Conservation (phyloP, 2,329 filamentous ascomycete genomes). For the Fusarium pseudoanthophilum region DNA sequence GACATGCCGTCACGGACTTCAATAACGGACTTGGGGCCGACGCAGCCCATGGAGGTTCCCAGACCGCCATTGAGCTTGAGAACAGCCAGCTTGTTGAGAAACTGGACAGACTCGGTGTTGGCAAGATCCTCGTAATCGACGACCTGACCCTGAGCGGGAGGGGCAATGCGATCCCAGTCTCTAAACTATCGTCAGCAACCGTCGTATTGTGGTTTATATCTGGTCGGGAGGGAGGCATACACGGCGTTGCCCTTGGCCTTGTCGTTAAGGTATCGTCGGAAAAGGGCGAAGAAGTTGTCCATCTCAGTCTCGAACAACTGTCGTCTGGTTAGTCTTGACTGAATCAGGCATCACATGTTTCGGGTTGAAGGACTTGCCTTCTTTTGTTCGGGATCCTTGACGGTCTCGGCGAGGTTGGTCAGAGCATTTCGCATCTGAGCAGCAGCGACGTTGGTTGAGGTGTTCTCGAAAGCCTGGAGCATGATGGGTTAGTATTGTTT, state of each 20-base stretch:
- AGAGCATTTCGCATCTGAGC: conserved; percentile 99
- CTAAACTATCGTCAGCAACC: conserved; percentile 57
- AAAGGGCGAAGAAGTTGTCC: conserved; percentile 99
- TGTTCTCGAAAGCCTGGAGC: conserved; percentile 94
- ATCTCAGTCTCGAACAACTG: conserved; percentile 98
- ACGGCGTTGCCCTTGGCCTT: conserved; percentile 97
- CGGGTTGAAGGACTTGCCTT: conserved; percentile 71
- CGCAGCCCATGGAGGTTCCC: conserved; percentile 99
- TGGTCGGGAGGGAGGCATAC: conserved; percentile 57
- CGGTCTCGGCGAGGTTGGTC: conserved; percentile 90
- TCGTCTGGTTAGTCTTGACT: conserved; percentile 17
- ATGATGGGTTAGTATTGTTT: conserved; percentile 42
- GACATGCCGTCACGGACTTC: conserved; percentile 99
- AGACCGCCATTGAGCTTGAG: conserved; percentile 99
- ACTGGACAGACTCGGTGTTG: conserved; percentile 90
- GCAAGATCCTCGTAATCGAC: conserved; percentile 92
- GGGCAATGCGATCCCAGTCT: conserved; percentile 96
- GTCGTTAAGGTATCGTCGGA: conserved; percentile 98
- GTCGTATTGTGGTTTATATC: background rate
- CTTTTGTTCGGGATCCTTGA: conserved; percentile 82
- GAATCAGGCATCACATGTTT: background rate
- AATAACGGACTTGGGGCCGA: conserved; percentile 99
- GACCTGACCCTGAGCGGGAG: conserved; percentile 92
- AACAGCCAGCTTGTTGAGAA: conserved; percentile 96
- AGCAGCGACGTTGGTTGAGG: conserved; percentile 95